Conservation (phyloP, 1,284 basidiomycete genomes). For the Earliella scabrosa region DNA sequence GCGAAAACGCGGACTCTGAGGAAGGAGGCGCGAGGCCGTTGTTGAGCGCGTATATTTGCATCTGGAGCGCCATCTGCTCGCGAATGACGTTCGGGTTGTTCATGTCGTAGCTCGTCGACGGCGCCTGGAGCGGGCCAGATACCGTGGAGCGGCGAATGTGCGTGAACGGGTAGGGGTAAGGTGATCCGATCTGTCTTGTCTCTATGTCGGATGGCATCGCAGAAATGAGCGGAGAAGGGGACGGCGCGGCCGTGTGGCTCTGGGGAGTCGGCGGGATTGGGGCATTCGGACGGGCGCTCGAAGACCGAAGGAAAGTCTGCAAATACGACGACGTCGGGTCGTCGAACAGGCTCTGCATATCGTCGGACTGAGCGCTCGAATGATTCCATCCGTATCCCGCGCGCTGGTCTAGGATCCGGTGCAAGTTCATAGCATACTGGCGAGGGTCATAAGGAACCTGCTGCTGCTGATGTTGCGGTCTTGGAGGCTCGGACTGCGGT, state of each 20-base stretch:
- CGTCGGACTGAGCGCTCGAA: slow-evolving; percentile 46
- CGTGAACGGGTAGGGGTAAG: slow-evolving; percentile 75
- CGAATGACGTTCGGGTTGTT: slow-evolving; percentile 57
- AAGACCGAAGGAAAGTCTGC: slow-evolving; percentile 58
- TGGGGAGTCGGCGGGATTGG: slow-evolving; percentile 79
- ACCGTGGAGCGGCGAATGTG: slow-evolving; percentile 63
- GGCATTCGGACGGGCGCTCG: slow-evolving; percentile 59
- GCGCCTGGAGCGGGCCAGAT: slow-evolving; percentile 41
- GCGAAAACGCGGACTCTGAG: slow-evolving; percentile 74
- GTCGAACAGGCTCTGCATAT: slow-evolving; percentile 53
- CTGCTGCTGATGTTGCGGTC: slow-evolving; percentile 24
- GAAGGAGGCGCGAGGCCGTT: slow-evolving; percentile 54
- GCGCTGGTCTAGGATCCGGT: slow-evolving; percentile 21
- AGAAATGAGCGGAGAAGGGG: slow-evolving; percentile 62
- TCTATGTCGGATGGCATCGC: slow-evolving; percentile 42
- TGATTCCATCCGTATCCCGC: slow-evolving; percentile 24
- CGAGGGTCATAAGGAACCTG: slow-evolving; percentile 25
- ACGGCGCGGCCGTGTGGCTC: slow-evolving; percentile 70
- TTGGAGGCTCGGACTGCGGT: slow-evolving; percentile 16
- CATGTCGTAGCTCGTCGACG: slow-evolving; percentile 52
- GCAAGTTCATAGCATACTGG: slow-evolving; percentile 10
- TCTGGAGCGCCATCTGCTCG: slow-evolving; percentile 70
- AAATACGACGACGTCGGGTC: slow-evolving; percentile 62
- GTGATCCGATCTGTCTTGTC: slow-evolving; percentile 61
- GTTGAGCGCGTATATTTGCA: slow-evolving; percentile 78